Base-by-base conservation (phyloP, 1,284 basidiomycete species). In the Sutorius eximius region DNA sequence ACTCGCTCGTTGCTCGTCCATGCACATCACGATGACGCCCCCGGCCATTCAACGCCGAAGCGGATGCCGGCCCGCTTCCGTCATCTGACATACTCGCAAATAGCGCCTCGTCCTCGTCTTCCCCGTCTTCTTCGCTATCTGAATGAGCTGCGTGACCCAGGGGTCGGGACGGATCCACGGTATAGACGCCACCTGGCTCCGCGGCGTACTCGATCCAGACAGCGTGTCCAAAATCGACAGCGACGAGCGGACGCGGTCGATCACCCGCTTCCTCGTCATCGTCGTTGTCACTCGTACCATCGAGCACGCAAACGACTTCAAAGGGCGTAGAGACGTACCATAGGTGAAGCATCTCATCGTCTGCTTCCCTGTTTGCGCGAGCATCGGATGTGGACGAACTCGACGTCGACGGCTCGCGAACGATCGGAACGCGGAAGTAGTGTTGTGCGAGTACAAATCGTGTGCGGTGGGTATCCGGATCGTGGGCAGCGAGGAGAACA, bases 151-250 rank as follows among this genome's bases (percentile, higher is more conserved):
- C 49, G n/a, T 59, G 55, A 1, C 51, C 53, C 3, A 65, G 51
- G 6, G 69, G 58, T 11, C 59, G 56, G 13, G 71, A 70, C 6
- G 68, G 59, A 37, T 66, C 66, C 24, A 62, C 68, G 10, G 63
- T 63, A 44, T 57, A 66, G 24, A 69, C 59, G 3, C 68, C 66
- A 9, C 69, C 69, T 0, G 69, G 64, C n/a, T 73, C 71, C 43
- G 76, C 76, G 20, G 72, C 65, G 64, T 82, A 82, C 64, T 88
- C 86, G 46, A 89, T 77, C 86, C 86, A 88, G 42, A 85, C 86
- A 20, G 86, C 86, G 62, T 87, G 85, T 33, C 86, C 86, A 69
- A 89, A 89, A 68, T 89, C 86, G n/a, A 89, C 86, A 0, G 86
- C 86, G 24, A 89, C 81, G 11, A 89, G 76, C 24, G 87, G 87